Evolutionary conservation across 768 basidiomycete genomes (phyloP), one percentile per base, ranked within the genome.

Genomic region (Mycena olivaceomarginata): DNA sequence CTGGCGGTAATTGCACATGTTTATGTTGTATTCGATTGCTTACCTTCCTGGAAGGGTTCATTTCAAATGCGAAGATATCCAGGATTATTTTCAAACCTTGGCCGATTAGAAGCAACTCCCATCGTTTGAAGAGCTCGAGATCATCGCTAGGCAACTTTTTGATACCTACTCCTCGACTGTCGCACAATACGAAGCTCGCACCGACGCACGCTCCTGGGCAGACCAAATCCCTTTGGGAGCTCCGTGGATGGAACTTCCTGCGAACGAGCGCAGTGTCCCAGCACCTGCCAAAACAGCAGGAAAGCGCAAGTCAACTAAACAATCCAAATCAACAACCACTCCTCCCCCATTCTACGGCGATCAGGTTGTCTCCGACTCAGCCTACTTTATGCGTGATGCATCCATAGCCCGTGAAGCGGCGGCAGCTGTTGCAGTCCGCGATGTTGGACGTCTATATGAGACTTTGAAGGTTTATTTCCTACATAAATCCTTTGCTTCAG

Each of bases 1-100:
- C 41, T 84, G 83, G 82, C 5, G 56, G 68, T 69, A 45, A 43
- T 12, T 59, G 31, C 13, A 15, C 39, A 20, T 0, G 16, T 3
- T n/a, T n/a, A 10, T n/a, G 2, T 39, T 68, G 13, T n/a, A 7
- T 18, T 22, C 7, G n/a, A 46, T 43, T 40, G 9, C 39, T 53
- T 8, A 53, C 43, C 43, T 53, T 7, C 39, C 4, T 40, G 25
- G 5, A 22, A 69, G 68, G 10, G 5, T 59, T 4, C 13, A 69
- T 16, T 59, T 69, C 56, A 45, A 60, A 20, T 43, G 40, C 40
- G 68, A 69, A 5, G 66, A 67, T 67, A 9, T 67, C 6, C 48
- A 48, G 12, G 46, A 4, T 4, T 18, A 56, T 20, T 69, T 69
- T 41, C 12, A 2, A 10, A 31, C 5, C 1, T n/a, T 57, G 13